phyloP scores from a whole-genome alignment of 176 grass and related monocot species.

The Oryza officinalis region DNA sequence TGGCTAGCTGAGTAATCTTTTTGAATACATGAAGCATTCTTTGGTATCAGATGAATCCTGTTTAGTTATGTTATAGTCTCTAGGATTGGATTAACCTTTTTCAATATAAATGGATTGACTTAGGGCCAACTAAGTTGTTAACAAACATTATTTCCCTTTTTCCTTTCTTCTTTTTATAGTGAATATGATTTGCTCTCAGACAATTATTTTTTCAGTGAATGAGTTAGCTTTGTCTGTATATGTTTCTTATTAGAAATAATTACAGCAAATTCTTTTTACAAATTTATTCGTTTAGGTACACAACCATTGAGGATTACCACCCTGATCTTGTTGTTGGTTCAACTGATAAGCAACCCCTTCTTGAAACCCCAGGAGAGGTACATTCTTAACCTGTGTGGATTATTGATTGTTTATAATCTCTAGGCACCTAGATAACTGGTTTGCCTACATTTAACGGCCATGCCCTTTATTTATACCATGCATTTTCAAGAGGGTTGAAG shows the following conservation, averaged over 20 bases:
- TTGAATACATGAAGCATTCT: neutral
- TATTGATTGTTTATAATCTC: slow-evolving; percentile 13
- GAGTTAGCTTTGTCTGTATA: neutral
- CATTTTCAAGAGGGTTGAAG: neutral
- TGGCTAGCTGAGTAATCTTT: slow-evolving; percentile 17
- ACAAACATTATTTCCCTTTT: slow-evolving; percentile 10
- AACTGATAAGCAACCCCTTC: slow-evolving; percentile 85
- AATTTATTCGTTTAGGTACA: slow-evolving; percentile 56
- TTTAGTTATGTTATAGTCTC: slow-evolving; percentile 1
- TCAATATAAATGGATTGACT: neutral
- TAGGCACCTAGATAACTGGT: slow-evolving; percentile 1
- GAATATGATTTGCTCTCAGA: slow-evolving; percentile 1
- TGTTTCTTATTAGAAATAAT: slow-evolving; percentile 12
- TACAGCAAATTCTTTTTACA: neutral
- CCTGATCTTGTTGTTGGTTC: slow-evolving; percentile 70
- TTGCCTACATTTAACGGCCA: neutral
- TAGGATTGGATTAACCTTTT: slow-evolving; percentile 8
- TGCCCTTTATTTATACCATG: neutral
- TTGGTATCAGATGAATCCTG: too few relatives aligned
- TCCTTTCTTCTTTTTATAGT: slow-evolving; percentile 11
- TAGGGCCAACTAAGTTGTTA: neutral
- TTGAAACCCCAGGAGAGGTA: slow-evolving; percentile 97
- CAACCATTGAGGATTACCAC: slow-evolving; percentile 45
- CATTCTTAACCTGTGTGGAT: slow-evolving; percentile 3
- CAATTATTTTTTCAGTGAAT: neutral